Conservation (phyloP, 2,329 filamentous ascomycete species). For the Penicillium sp. region DNA sequence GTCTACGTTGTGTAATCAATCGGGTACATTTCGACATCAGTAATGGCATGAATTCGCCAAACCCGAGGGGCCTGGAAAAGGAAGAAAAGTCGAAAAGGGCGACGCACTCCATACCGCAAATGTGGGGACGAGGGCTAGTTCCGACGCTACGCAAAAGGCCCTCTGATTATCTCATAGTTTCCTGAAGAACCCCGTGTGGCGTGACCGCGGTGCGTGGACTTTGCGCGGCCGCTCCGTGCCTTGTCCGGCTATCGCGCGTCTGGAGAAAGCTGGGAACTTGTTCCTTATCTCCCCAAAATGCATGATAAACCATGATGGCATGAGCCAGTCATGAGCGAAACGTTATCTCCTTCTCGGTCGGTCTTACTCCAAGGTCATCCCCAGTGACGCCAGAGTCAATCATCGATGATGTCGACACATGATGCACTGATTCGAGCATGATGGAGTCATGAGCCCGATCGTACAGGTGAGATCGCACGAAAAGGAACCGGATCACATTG, state of each 20-base stretch:
- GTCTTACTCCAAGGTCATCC: constrained; percentile 7
- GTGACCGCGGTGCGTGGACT: constrained; percentile 23
- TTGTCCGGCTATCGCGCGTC: constrained; percentile 24
- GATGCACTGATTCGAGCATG: constrained; percentile 18
- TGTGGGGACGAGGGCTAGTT: constrained; percentile 20
- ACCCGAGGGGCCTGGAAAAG: constrained; percentile 8
- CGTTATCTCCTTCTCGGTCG: neutral
- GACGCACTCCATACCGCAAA: constrained; percentile 5
- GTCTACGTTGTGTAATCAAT: neutral
- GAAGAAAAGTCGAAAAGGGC: too few relatives aligned
- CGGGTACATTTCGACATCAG: neutral
- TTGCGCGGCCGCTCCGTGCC: neutral
- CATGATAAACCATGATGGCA: constrained; percentile 17
- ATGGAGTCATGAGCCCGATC: constrained; percentile 17
- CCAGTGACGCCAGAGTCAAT: constrained; percentile 19
- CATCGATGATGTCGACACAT: constrained; percentile 28
- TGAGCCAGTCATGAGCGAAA: constrained; percentile 7
- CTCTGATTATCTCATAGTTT: constrained; percentile 13
- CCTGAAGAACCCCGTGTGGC: constrained; percentile 23
- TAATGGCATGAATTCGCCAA: neutral
- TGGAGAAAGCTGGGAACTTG: constrained; percentile 14
- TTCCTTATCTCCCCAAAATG: constrained; percentile 4
- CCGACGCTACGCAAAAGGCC: constrained; percentile 14
- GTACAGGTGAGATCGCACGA: constrained; percentile 11
- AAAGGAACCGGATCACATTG: constrained; percentile 1